Base-by-base conservation (phyloP, 768 basidiomycete genomes). In the Termitomyces sp. region DNA sequence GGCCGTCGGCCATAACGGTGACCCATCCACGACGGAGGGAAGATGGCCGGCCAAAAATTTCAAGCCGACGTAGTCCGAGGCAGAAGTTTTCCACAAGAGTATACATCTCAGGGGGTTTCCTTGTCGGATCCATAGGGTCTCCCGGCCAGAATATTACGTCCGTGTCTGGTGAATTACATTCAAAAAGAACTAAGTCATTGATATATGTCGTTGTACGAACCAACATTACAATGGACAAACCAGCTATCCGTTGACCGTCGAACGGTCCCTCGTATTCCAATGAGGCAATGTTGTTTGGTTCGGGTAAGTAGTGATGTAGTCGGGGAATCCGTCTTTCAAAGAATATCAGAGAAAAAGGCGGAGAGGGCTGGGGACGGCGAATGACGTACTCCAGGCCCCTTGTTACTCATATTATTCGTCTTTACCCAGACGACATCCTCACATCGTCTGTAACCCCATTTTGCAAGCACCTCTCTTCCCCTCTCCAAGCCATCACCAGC, bases 351-450 rank as follows among this genome's bases (percentile, higher is more conserved):
- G 32, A 54, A 46, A 41, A 30, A 50, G 57, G 20, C 5, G 33
- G 33, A 44, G 40, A 47, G 51, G 59, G 43, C 46, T 30, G n/a
- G 30, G 23, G 23, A 57, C 40, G 16, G 26, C 44, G 50, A 50
- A 52, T 46, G 16, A 77, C 86, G 66, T 69, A 90, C 89, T 57
- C 89, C 91, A 55, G 93, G 88, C 2, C 91, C 91, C 16, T 78
- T 78, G 69, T 90, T 89, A 26, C 75, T 80, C 23, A 73, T 78
- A 60, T 81, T 81, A 70, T 98, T 99, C 49, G 93, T 95, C 76
- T 93, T 94, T 57, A 97, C 89, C 95, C 95, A 98, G 5, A 97
- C 92, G n/a, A 99, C 91, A 69, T 99, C 97, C 67, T 99, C 97
- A 67, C 94, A 97, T 53, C 97, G 75, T 46, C 94, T 77, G 69